These are phyloP conservation scores for Microbotryum lychnidis-dioicae DNA, from an alignment of 1,284 basidiomycete genomes.

Conservation along the genomic window DNA sequence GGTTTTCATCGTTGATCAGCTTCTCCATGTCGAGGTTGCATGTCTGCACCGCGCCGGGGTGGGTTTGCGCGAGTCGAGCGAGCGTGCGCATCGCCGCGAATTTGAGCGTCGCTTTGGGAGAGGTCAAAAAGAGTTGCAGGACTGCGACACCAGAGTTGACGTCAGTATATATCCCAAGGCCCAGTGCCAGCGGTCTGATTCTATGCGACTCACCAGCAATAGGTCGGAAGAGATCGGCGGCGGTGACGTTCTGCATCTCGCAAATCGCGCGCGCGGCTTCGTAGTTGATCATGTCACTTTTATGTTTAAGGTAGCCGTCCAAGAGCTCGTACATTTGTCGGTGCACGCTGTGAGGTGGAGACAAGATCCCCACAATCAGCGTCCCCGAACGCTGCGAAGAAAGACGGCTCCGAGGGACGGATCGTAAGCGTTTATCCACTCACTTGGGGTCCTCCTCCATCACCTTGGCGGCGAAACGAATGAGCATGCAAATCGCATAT, in stretches of 20 bases:
- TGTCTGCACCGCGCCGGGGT: constrained; percentile 74
- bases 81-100: constrained; percentile 96
- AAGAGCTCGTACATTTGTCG: constrained; percentile 88
- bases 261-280: constrained; percentile 96
- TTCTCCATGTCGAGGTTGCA: constrained; percentile 98
- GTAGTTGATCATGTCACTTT: constrained; percentile 99
- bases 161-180: too few species aligned
- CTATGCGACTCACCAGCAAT: constrained; percentile 59
- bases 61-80: constrained; percentile 72
- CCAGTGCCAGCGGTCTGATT: too few species aligned
- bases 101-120: constrained; percentile 86
- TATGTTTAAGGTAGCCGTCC: constrained; percentile 93
- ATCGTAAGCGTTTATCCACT: constrained; percentile 36
- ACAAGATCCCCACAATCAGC: background rate
- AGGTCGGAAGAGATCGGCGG: constrained; percentile 71
- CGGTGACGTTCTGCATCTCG: constrained; percentile 78
- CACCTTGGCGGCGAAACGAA: constrained; percentile 92
- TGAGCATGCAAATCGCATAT: constrained; percentile 98
- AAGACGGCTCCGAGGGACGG: too few species aligned
- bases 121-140: constrained; percentile 84
- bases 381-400: too few species aligned
- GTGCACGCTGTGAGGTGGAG: constrained; percentile 55
- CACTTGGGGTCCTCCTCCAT: constrained; percentile 98
- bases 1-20: constrained; percentile 91
- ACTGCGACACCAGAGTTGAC: constrained; percentile 46